These are phyloP conservation scores for Metschnikowia sp. DNA, from an alignment of 805 yeast species.

Conservation along the genomic window DNA sequence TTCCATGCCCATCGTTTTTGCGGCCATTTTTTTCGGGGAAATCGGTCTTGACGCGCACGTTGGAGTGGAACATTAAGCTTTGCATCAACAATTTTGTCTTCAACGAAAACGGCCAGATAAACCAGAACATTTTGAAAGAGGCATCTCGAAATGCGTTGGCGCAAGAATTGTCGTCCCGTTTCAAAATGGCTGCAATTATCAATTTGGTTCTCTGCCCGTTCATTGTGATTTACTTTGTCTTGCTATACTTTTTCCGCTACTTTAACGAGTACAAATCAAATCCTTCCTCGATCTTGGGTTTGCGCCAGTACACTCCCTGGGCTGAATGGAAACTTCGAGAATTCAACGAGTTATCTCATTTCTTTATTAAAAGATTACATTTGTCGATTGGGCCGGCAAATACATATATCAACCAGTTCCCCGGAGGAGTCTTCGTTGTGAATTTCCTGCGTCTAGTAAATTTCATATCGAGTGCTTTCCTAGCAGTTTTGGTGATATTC, in stretches of 20 bases:
- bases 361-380: constrained; percentile 75
- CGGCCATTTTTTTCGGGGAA: constrained; percentile 20
- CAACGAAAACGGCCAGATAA: constrained; percentile 77
- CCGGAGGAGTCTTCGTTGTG: constrained; percentile 57
- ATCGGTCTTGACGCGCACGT: constrained; percentile 67
- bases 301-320: constrained; percentile 84
- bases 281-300: constrained; percentile 69
- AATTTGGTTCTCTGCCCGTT: constrained; percentile 84
- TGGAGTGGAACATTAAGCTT: constrained; percentile 91
- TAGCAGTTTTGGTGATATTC: constrained; percentile 64
- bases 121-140: constrained; percentile 67
- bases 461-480: constrained; percentile 83
- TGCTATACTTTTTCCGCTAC: constrained; percentile 83
- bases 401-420: constrained; percentile 85
- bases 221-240: constrained; percentile 74
- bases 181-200: constrained; percentile 82
- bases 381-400: constrained; percentile 78
- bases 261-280: constrained; percentile 89
- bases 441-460: constrained; percentile 37
- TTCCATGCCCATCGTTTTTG: constrained; percentile 26
- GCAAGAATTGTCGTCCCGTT: constrained; percentile 70
- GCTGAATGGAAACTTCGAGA: constrained; percentile 96
- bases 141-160: constrained; percentile 63
- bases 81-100: constrained; percentile 86
- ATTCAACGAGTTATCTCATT: constrained; percentile 87